Base-by-base conservation (phyloP, 805 yeast genomes). In the Candida patagonica region DNA sequence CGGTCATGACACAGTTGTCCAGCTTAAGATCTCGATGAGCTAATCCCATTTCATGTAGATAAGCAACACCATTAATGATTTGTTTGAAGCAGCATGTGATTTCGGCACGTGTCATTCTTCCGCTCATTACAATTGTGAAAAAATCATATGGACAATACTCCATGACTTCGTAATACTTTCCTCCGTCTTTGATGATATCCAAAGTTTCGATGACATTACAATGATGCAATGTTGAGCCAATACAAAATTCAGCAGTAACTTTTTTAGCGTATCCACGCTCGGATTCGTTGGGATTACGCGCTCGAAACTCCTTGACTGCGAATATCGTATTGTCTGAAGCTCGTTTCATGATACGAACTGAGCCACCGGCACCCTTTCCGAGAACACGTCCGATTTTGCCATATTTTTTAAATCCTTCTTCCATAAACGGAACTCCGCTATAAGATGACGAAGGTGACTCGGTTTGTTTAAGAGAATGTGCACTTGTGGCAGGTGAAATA, bases 321-420 rank as follows among this genome's bases (percentile, higher is more conserved):
- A 74, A 86, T 4, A 84, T 57, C 44, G 73, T 70, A 19, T 74
- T 71, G 47, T 78, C 78, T 0, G 71, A 57, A 23, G 73, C 68
- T 38, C 81, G 71, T 43, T 75, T 74, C 43, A 87, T 80, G 39
- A 85, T 69, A 30, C 81, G 73, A n/a, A 88, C 97, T 0, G 92
- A 80, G 1, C 97, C 96, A 19, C 94, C 88, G 1, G 96, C 96
- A 10, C 97, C 97, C 42, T 88, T 77, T 17, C 97, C 97, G 37
- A 86, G 65, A 17, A 80, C 66, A 46, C 72, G 71, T 9, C 94
- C 94, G 2, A 79, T 72, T 19, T 76, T 68, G 30, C 94, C 92
- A 59, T 85, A 86, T 51, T 80, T 79, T 39, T 75, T 70, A 42
- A 74, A 59, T 8, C 63, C 63, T 29, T 57, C 61, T 36, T 65